Percentiles rank a stretch among this genome's conserved stretches.
Conservation (phyloP, 495 filamentous ascomycete species). For the Aspergillus mulundensis region DNA sequence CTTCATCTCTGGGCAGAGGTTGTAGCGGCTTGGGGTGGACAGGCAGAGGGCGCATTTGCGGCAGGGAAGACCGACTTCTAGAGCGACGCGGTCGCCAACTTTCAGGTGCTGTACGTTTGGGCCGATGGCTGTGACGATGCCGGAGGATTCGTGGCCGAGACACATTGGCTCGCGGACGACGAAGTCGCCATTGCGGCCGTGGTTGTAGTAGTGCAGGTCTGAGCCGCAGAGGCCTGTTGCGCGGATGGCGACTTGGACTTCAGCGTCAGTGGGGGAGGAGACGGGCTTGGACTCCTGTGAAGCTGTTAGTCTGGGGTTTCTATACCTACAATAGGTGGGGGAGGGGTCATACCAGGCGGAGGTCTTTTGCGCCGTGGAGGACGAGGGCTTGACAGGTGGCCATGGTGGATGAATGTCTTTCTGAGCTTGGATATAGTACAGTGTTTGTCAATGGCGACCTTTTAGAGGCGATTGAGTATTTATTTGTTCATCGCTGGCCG, state of each 20-base stretch:
- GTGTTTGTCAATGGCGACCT: not conserved
- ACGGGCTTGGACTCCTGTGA: conserved; percentile 41
- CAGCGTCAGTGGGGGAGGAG: conserved; percentile 42
- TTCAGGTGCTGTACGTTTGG: conserved; percentile 36
- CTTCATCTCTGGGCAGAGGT: conserved; percentile 75
- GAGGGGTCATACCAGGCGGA: conserved; percentile 53
- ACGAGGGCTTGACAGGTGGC: conserved; percentile 55
- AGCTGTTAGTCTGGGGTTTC: not conserved
- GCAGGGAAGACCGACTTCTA: conserved; percentile 84
- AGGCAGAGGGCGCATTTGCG: conserved; percentile 61
- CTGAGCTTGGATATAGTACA: not conserved
- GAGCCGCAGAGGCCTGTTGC: conserved; percentile 80
- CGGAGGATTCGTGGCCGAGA: conserved; percentile 76
- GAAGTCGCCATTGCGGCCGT: conserved; percentile 81
- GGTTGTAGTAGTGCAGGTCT: conserved; percentile 80
- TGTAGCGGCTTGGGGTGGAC: conserved; percentile 61
- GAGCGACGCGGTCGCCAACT: conserved; percentile 69
- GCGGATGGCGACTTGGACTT: conserved; percentile 71
- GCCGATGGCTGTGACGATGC: conserved; percentile 62
- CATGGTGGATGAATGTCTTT: conserved; percentile 17
- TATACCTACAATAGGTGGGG: not conserved
- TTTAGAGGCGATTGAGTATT: not conserved
- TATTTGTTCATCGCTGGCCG: not conserved
- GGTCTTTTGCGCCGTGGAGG: conserved; percentile 63
- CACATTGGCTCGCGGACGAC: conserved; percentile 67